Evolutionary conservation across 1,284 basidiomycete species (phyloP).

Genomic region (Rhodotorula sp.): DNA sequence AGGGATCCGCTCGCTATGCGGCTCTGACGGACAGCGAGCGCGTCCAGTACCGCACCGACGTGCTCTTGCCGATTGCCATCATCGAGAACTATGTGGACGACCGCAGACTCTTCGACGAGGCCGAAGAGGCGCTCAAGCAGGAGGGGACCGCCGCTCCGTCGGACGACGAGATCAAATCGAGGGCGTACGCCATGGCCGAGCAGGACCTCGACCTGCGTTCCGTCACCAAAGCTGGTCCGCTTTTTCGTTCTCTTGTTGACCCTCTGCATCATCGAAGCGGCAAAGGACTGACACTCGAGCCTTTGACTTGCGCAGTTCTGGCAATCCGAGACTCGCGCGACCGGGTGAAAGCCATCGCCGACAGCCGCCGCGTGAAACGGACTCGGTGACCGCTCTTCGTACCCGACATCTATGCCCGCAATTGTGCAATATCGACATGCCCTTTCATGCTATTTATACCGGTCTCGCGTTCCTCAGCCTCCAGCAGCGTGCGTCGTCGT

Average conservation of each 20-base stretch:
- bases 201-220: slow-evolving; percentile 17
- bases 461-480: too few relatives aligned
- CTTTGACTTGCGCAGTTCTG: neutral
- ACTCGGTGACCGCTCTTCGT: too few relatives aligned
- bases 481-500: too few relatives aligned
- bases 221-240: slow-evolving; percentile 22
- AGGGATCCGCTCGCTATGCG: slow-evolving; percentile 23
- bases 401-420: too few relatives aligned
- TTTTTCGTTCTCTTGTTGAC: too few relatives aligned
- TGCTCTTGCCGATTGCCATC: slow-evolving; percentile 20
- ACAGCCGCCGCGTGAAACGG: too few relatives aligned
- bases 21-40: slow-evolving; percentile 12
- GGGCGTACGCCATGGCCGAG: slow-evolving; percentile 8
- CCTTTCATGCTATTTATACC: too few relatives aligned
- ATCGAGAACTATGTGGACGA: slow-evolving; percentile 22
- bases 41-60: slow-evolving; percentile 20
- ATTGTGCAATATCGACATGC: too few relatives aligned
- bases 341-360: neutral
- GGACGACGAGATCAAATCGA: slow-evolving; percentile 7
- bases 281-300: neutral
- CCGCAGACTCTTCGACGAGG: neutral
- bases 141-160: neutral
- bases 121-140: neutral
- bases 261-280: too few relatives aligned
- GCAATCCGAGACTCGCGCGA: slow-evolving; percentile 7